phyloP scores from a whole-genome alignment of 805 yeast genomes.

The Candida anglica region DNA sequence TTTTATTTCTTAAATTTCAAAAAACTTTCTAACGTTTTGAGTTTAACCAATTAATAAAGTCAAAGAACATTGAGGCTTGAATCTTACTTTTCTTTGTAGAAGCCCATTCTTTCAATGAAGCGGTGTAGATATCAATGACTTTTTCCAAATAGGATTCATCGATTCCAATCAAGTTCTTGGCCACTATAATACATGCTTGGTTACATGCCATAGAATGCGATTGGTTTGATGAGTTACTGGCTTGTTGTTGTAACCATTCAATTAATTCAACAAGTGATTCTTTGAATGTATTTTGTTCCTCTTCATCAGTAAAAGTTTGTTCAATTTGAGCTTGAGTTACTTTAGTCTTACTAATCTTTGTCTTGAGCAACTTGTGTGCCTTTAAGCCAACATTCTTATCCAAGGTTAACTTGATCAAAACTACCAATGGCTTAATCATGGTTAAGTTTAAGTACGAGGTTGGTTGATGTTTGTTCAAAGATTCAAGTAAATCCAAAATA shows the following conservation, averaged over 20 bases:
- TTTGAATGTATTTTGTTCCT: constrained; percentile 13
- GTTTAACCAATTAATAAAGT: constrained; percentile 75
- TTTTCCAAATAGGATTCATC: constrained; percentile 33
- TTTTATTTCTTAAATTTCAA: too few species aligned
- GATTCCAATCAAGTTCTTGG: constrained; percentile 47
- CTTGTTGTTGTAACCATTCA: constrained; percentile 41
- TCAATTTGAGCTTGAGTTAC: constrained; percentile 18
- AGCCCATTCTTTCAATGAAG: constrained; percentile 61
- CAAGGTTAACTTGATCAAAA: constrained; percentile 60
- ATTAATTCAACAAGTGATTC: constrained; percentile 25
- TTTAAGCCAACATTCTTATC: constrained; percentile 70
- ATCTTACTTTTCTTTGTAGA: constrained; percentile 40
- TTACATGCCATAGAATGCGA: constrained; percentile 55
- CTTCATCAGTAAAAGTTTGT: constrained; percentile 10
- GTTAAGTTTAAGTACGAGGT: constrained; percentile 36
- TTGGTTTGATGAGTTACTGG: constrained; percentile 41
- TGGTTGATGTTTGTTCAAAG: constrained; percentile 48
- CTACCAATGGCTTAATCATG: constrained; percentile 53
- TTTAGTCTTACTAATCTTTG: constrained; percentile 51
- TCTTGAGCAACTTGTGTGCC: constrained; percentile 67
- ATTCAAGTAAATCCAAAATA: constrained; percentile 71
- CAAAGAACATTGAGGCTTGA: constrained; percentile 60
- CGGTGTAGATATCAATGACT: constrained; percentile 54
- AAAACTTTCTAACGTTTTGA: constrained; percentile 49
- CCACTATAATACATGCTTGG: constrained; percentile 61